A percentile compares a stretch with the other conserved stretches of the same genome.
Conservation (phyloP, 345 rosid genomes). For the Lumnitzera littorea region DNA sequence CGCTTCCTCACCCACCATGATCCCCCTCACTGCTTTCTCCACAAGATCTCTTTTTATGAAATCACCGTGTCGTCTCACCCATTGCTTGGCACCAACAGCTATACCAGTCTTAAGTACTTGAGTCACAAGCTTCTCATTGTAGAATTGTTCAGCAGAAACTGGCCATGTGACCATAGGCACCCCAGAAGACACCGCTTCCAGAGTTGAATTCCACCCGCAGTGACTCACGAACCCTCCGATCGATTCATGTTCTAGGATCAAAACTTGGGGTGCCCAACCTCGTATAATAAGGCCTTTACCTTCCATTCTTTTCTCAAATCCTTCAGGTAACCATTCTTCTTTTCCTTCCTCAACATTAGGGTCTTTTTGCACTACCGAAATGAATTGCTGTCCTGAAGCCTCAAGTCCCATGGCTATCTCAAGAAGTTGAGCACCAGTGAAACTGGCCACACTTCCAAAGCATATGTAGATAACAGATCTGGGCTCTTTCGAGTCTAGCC, state of each 20-base stretch:
- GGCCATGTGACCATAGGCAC: constrained; percentile 6
- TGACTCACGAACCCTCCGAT: constrained; percentile 7
- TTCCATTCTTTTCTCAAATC: constrained; percentile 22
- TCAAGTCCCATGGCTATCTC: constrained; percentile 19
- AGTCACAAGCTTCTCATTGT: neutral
- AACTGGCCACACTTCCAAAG: constrained; percentile 8
- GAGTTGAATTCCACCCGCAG: neutral
- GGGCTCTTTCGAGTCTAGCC: constrained; percentile 14
- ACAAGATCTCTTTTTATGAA: too few relatives aligned
- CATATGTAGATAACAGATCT: constrained; percentile 11
- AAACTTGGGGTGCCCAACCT: constrained; percentile 18
- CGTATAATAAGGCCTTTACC: constrained; percentile 9
- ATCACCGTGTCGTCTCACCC: too few relatives aligned
- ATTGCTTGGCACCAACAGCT: neutral
- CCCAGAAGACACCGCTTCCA: constrained; percentile 4
- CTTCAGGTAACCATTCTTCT: neutral
- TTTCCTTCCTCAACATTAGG: neutral
- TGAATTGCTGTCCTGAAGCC: constrained; percentile 10
- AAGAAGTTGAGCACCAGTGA: constrained; percentile 6
- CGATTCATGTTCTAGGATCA: constrained; percentile 17
- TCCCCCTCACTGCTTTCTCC: too few relatives aligned
- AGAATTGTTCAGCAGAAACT: neutral
- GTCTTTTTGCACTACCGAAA: constrained; percentile 9
- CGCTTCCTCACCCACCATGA: constrained; percentile 18
- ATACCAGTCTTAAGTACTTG: constrained; percentile 1